Evolutionary conservation across 495 filamentous ascomycete genomes (phyloP), one percentile per base, ranked within the genome.

Genomic region (Penicillium taxi): DNA sequence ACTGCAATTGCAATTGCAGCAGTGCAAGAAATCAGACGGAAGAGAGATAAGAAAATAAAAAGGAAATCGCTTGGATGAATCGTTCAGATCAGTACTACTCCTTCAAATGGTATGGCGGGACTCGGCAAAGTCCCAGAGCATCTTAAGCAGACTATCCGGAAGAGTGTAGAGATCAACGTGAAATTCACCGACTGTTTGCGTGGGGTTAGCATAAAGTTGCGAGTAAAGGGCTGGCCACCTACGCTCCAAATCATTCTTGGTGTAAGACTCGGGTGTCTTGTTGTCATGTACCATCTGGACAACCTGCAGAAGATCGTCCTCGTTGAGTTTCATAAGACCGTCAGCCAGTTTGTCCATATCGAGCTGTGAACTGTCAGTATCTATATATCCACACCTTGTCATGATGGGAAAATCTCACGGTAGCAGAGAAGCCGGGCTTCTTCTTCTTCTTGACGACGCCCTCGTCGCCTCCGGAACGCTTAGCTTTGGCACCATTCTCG

Each of bases 321-420:
- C 86, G 43, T 69, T 69, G 20, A 94, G 71, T 63, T 80, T 82
- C 50, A 84, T 77, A n/a, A 94, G 68, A 6, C 77, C 83, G n/a
- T 96, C 93, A 9, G 93, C 91, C 47, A 99, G 76, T 67, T 94
- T 95, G 66, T 99, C 91, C 74, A 95, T 86, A 58, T 99, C 91
- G 41, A 89, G 71, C 60, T 64, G 38, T 22, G 20, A 24, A 14
- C n/a, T 6, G 24, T 62, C 32, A 60, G 45, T 20, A 9, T 25
- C 0, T n/a, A n/a, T n/a, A n/a, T n/a, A n/a, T n/a, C n/a, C n/a
- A n/a, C n/a, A n/a, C n/a, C n/a, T n/a, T n/a, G n/a, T n/a, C n/a
- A n/a, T n/a, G n/a, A n/a, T n/a, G n/a, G n/a, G n/a, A n/a, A n/a
- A n/a, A n/a, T n/a, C n/a, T n/a, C n/a, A n/a, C n/a, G n/a, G n/a